phyloP scores from a whole-genome alignment of 345 rosid genomes.

The Pseudoturritis turrita region DNA sequence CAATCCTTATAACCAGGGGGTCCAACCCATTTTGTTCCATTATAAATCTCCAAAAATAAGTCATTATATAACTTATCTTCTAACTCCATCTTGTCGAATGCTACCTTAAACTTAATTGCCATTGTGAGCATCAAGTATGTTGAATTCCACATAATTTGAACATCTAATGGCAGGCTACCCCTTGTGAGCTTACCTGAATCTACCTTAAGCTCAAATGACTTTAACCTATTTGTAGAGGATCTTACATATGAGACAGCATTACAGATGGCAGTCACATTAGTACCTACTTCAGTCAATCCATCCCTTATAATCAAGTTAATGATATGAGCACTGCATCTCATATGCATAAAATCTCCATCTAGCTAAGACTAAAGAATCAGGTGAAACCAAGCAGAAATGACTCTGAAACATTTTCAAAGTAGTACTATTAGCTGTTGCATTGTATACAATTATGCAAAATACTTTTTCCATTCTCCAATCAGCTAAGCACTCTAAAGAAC shows the following conservation, averaged over 20 bases:
- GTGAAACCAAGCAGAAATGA: too few species aligned
- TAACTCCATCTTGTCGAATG: too few species aligned
- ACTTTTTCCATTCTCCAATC: too few species aligned
- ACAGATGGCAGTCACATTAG: not conserved
- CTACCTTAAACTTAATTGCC: too few species aligned
- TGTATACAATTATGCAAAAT: too few species aligned
- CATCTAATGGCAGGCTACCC: not conserved
- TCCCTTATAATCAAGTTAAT: not conserved
- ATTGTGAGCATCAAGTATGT: too few species aligned
- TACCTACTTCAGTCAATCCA: not conserved
- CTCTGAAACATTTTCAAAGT: not conserved
- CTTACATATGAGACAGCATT: not conserved
- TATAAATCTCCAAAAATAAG: too few species aligned
- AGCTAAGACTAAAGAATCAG: not conserved
- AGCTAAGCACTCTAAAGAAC: too few species aligned
- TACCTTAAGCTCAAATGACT: not conserved
- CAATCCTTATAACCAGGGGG: too few species aligned
- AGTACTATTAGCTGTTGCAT: too few species aligned
- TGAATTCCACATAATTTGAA: not conserved
- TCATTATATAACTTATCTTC: too few species aligned
- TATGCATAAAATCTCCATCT: not conserved
- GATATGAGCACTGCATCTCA: not conserved
- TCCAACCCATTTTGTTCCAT: too few species aligned
- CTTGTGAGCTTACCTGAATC: not conserved
- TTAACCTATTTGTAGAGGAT: not conserved